Evolutionary conservation across 352 stramenopile genomes (phyloP).

Genomic region (Phytophthora syringae): DNA sequence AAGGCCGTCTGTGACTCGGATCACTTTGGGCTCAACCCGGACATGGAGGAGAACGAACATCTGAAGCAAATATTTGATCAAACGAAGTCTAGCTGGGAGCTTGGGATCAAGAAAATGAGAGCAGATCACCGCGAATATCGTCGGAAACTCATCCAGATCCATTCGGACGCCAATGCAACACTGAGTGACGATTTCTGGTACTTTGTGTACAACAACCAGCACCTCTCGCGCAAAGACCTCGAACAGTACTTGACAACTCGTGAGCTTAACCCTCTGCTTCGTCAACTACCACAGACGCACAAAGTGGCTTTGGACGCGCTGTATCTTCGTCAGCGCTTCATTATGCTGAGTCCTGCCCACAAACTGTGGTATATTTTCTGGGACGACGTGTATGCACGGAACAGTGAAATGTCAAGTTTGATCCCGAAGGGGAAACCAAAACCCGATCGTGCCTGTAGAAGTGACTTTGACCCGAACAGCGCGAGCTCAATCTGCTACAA

Average conservation of each 20-base stretch:
- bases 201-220: conserved; percentile 51
- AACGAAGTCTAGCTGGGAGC: conserved; percentile 19
- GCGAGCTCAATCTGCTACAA: conserved; percentile 24
- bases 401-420: conserved; percentile 35
- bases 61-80: conserved; percentile 33
- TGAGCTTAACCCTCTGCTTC: conserved; percentile 15
- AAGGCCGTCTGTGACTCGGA: conserved; percentile 16
- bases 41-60: conserved; percentile 43
- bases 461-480: conserved; percentile 24
- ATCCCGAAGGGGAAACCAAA: conserved; percentile 15
- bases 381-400: conserved; percentile 49
- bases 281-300: conserved; percentile 13
- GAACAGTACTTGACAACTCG: conserved; percentile 24
- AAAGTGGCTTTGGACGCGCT: conserved; percentile 7
- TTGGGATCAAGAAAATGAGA: conserved; percentile 22
- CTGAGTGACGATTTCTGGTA: conserved; percentile 56
- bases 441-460: conserved; percentile 10
- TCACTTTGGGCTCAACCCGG: conserved; percentile 36
- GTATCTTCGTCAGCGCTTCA: conserved; percentile 29
- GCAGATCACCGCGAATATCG: conserved; percentile 33
- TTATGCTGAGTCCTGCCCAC: conserved; percentile 34
- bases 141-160: conserved; percentile 19
- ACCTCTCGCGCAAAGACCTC: conserved; percentile 23
- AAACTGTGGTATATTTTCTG: conserved; percentile 60
- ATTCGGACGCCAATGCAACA: conserved; percentile 25